Evolutionary conservation across 179 eudicot genomes (phyloP), one percentile per base, ranked within the genome.

Genomic region (Spinacia oleracea): DNA sequence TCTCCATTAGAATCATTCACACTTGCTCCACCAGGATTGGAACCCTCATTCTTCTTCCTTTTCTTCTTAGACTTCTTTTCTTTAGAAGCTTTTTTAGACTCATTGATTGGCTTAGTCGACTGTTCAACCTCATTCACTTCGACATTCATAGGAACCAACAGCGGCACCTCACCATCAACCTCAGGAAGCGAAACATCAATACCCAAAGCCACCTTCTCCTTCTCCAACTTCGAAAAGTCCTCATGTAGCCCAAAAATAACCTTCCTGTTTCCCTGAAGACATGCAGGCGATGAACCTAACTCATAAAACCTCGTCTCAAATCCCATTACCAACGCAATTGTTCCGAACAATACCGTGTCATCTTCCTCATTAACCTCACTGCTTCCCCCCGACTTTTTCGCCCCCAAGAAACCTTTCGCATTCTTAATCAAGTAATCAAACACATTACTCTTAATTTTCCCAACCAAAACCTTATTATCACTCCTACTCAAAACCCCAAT

Each of bases 191-290:
- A 63, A 67, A 87, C 63, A 12, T 91, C 89, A 65, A 91, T 43
- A 56, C 95, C 93, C 21, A 91, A 80, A 8, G 79, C 64, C 5
- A 43, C 87, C 79, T 85, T 85, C 73, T 89, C 95, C 88, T 95
- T 93, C 92, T 93, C 98, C 87, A 93, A 83, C 87, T 87, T 89
- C 83, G 83, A 62, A 85, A 95, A 95, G 86, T 86, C 90, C 86
- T 88, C 89, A 62, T 88, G 89, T 73, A 95, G 84, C 59, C 82
- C 79, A 72, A 91, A 89, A 42, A 90, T 64, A 75, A 90, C 88
- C 89, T 91, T 95, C 78, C 98, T 85, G 72, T 93, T 95, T 73
- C 91, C 92, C 87, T 93, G 98, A 83, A 91, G 72, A 71, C 97
- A 91, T 40, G 88, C 93, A 0, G 77, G 74, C 20, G 84, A 70